Percentiles rank a stretch among this genome's conserved stretches.
Conservation (phyloP, 768 basidiomycete genomes). For the Holtermanniella nyarrowii region DNA sequence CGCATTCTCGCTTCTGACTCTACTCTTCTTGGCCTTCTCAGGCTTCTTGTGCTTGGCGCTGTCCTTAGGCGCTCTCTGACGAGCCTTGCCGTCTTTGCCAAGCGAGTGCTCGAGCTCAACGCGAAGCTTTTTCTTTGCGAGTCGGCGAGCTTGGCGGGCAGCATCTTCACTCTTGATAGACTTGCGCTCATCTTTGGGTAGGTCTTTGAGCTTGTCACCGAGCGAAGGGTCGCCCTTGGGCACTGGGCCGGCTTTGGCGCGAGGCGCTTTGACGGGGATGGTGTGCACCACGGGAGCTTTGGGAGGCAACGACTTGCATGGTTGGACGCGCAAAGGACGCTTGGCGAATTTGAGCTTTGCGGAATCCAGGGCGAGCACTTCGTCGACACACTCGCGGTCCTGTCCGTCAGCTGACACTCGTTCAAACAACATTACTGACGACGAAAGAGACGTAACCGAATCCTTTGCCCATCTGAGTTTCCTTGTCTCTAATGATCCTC, state of each 20-base stretch:
- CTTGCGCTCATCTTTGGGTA: constrained; percentile 81
- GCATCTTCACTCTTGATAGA: constrained; percentile 64
- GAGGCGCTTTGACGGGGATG: constrained; percentile 8
- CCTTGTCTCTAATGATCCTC: constrained; percentile 78
- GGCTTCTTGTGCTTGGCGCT: constrained; percentile 25
- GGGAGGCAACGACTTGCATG: constrained; percentile 64
- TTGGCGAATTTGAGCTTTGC: constrained; percentile 81
- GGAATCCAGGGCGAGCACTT: constrained; percentile 69
- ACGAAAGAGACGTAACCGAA: constrained; percentile 84
- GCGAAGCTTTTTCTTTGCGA: constrained; percentile 76
- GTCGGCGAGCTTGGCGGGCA: constrained; percentile 67
- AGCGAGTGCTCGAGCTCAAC: background rate
- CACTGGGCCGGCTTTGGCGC: constrained; percentile 30
- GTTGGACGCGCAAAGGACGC: constrained; percentile 79
- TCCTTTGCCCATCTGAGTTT: constrained; percentile 88
- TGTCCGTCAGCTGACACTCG: constrained; percentile 36
- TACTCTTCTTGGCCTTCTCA: constrained; percentile 39
- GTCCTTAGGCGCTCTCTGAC: constrained; percentile 11
- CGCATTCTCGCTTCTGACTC: constrained; percentile 35
- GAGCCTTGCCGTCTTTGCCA: constrained; percentile 2
- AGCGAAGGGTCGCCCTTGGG: constrained; percentile 75
- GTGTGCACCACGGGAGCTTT: constrained; percentile 25
- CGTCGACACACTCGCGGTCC: constrained; percentile 88
- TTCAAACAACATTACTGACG: constrained; percentile 46
- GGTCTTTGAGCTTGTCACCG: constrained; percentile 62